phyloP scores from a whole-genome alignment of 352 stramenopile species.

The Blastocystis sp. region DNA sequence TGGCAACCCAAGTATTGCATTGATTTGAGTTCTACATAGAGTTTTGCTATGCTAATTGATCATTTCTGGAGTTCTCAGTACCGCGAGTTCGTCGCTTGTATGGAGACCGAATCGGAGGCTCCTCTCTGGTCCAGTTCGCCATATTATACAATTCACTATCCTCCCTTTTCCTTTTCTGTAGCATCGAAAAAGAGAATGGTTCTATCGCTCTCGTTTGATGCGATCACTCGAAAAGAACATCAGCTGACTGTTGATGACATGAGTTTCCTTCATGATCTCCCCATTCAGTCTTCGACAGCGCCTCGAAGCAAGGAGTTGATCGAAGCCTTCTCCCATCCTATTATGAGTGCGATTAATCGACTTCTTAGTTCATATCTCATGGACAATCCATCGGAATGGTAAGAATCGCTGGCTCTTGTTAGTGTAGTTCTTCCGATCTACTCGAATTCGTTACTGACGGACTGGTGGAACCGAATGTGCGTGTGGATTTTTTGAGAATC shows the following conservation, averaged over 20 bases:
- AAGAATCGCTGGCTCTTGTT: background rate
- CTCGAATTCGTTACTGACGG: background rate
- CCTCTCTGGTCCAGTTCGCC: background rate
- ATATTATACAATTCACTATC: background rate
- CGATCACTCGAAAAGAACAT: background rate
- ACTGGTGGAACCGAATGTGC: background rate
- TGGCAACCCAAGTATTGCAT: background rate
- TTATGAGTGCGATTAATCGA: background rate
- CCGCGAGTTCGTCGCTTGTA: background rate
- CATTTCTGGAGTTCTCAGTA: slow-evolving; percentile 28
- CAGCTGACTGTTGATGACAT: background rate
- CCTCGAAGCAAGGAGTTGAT: background rate
- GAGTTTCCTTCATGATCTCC: background rate
- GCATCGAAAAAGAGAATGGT: background rate
- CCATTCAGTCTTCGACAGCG: background rate
- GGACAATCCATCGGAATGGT: background rate
- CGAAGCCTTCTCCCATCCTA: slow-evolving; percentile 16
- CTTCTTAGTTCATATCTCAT: background rate
- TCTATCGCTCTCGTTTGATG: background rate
- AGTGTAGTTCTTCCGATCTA: background rate
- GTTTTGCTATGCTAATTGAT: slow-evolving; percentile 44
- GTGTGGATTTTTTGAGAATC: background rate
- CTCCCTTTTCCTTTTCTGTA: background rate
- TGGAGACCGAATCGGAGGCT: background rate
- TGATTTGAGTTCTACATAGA: background rate